Base-by-base conservation (phyloP, 2,329 filamentous ascomycete genomes). In the Xylariales sp. region DNA sequence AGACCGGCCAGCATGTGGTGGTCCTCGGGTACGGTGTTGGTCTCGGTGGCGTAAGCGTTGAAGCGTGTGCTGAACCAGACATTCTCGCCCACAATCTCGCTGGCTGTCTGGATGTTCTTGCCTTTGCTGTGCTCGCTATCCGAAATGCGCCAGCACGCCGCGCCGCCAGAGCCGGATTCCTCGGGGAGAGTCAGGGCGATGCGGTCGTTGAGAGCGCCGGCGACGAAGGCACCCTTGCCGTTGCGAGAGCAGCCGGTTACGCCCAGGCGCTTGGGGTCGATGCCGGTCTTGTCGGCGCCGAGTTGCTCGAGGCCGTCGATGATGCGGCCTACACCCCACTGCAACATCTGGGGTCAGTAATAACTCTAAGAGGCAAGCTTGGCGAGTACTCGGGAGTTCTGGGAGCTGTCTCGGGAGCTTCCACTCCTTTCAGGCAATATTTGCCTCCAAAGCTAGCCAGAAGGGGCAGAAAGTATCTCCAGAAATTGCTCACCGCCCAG, bases 211-310 rank as follows among this genome's bases (percentile, higher is more conserved):
- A 82, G 65, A 3, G 78, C 78, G 12, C 76, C 77, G 4, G 71
- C 74, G n/a, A 82, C 65, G 47, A 82, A 71, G 21, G 78, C 78
- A 10, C 78, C 78, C 62, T 82, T 82, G 42, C 77, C 78, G 59
- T 82, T 80, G 29, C 78, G 73, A 40, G 76, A 81, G 65, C 78
- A 83, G 4, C 79, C 79, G 11, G 77, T 82, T 2, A 81, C 76
- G 35, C 74, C 78, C 15, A 78, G 58, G 3, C 63, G 64, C 27
- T 55, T 64, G 18, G 66, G 51, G 57, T 77, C 68, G 55, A 82
- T 79, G 28, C 65, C 64, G 3, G 68, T 64, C 16, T 65, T 68
- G 10, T 55, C 57, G 12, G 59, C 52, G 11, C 64, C 63, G 31
- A 72, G 61, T 55, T 68, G 63, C 63, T 80, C 76, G 27, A 82